Evolutionary conservation across 2,329 filamentous ascomycete species (phyloP), one percentile per base, ranked within the genome.

Genomic region (Drechslerella stenobrocha): DNA sequence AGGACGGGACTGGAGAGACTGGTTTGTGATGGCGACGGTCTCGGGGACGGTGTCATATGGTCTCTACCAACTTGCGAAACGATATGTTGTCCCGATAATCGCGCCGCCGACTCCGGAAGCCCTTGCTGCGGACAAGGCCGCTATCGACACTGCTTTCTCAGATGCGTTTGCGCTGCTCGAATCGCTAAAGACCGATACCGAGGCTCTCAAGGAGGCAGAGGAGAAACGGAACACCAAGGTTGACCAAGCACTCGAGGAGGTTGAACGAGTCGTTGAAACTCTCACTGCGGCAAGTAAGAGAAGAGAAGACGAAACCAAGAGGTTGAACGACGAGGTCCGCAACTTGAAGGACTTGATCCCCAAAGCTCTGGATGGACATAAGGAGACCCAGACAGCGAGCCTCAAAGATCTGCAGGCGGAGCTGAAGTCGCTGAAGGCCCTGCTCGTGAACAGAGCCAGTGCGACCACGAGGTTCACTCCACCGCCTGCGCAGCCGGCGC

Each of bases 11-110:
- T 98, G 93, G 93, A 84, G 95, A 69, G 93, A 98, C 76, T 97
- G 90, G 88, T 98, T 98, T 78, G 97, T 98, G 77, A 96, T 97
- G 90, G 93, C 93, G 5, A 98, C 93, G 0, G 89, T 97, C 9
- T 87, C 95, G 70, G 87, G 90, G 60, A 90, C 91, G 48, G 86
- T 96, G 18, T 83, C 90, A 35, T 97, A 96, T 74, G 92, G 91
- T 0, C 78, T 96, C 20, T 98, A 93, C 75, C 84, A 87, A 71
- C 82, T 96, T 13, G 89, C 90, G 67, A 95, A 95, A 84, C 89
- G 93, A 74, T 98, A 98, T 74, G 85, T 98, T 61, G 84, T 88
- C 70, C 93, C 93, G 40, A 80, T 98, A 24, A 90, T 98, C 67
- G 87, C 91, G 9, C 95, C 93, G 2, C 93, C 93, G 1, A 98